Evolutionary conservation across 768 basidiomycete species (phyloP), one percentile per base, ranked within the genome.

Genomic region (Tulasnella sp.): DNA sequence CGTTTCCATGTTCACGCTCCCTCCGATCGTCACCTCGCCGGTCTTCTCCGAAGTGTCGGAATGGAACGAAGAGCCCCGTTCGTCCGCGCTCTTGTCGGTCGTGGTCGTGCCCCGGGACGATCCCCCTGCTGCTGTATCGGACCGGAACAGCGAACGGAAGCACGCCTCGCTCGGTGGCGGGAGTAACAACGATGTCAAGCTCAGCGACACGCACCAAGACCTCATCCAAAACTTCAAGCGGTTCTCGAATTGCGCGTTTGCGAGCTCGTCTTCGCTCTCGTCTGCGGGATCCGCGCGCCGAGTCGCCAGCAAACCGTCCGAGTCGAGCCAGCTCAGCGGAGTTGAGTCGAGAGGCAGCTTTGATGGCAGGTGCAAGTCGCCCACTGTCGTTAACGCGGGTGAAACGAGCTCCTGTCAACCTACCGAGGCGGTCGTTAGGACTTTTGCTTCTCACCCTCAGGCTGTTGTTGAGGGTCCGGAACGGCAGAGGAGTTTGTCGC

Each of bases 1-100:
- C 16, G 46, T 48, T 38, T 48, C 75, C 34, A 48, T 56, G 34
- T 75, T 75, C 44, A 75, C 39, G 6, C 75, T 75, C 4, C 75
- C 75, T 14, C 75, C 75, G 3, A 75, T 75, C 75, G 56, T 75
- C 52, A 38, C 44, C 4, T 75, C 75, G 19, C 75, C 75, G 7
- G 75, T 19, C 39, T 56, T 75, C 40, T 31, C 75, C 34, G 62
- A 68, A 34, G 62, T 2, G 31, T 16, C 62, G 31, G 62, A 68
- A 34, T 68, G 62, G 62, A 18, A 68, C 16, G 62, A 68, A 27
- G 62, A 36, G 36, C 18, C n/a, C 21, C 31, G 62, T 18, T 68
- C 62, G 62, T 68, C 62, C 62, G 31, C 27, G 1, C 62, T 68
- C 27, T 19, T 68, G 62, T 68, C 62, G 31, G 34, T 68, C 7